Evolutionary conservation across 345 rosid genomes (phyloP), one percentile per base, ranked within the genome.

Genomic region (Eucalyptus cladocalyx): DNA sequence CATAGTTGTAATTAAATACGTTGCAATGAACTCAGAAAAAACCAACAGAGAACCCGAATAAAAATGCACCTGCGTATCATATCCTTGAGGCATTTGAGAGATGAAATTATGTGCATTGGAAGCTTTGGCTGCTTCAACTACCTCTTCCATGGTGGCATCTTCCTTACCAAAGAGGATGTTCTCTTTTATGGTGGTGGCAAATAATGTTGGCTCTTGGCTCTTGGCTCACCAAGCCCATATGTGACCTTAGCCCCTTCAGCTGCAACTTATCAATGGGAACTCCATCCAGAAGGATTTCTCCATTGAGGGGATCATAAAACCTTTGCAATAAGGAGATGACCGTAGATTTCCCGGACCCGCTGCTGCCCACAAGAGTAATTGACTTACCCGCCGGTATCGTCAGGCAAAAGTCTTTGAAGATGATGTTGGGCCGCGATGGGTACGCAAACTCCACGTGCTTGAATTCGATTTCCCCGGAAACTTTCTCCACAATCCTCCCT

Each of bases 161-260:
- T 92, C 93, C 86, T 91, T 91, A 9, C 93, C 94, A 60, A 93
- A 93, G 48, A 93, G 92, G 72, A 93, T 90, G 89, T 93, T 92
- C 87, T 93, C 94, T 17, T 91, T 93, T 30, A 93, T 91, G 53
- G 90, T 69, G 23, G 93, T 93, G 37, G 92, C 93, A 83, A 93
- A 92, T 24, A 93, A 88, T 40, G 91, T 92, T 42, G 94, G 93
- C 86, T 93, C 94, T 92, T 42, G 94, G 93, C 86, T 93, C 94
- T 87, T 93, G 94, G 91, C 93, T 92, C 37, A 93, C 94, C 86
- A 92, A 67, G 4, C 94, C 94, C 93, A 93, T 87, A 62, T 90
- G 89, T 5, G 89, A 87, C 85, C 89, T 90, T 28, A 83, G 53
- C 91, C 91, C 42, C 65, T 81, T 90, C 12, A 87, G 89, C 40